Percentiles rank a stretch among this genome's conserved stretches.
Evolutionary conservation across 2,329 filamentous ascomycete genomes (phyloP).

Genomic region (Exophiala sp.): DNA sequence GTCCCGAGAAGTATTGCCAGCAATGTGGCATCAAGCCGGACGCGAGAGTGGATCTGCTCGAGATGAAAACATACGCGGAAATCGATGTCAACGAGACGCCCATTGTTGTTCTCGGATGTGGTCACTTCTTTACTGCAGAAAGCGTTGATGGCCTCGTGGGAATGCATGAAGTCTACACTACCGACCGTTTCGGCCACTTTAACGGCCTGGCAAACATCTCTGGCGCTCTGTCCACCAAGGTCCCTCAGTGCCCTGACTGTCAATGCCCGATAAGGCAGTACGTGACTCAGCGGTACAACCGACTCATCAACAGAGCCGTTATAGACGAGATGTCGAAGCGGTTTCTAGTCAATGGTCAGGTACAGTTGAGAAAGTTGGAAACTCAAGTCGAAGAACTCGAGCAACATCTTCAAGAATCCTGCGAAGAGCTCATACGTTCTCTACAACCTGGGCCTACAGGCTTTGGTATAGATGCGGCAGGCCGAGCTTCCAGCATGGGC

Average conservation of each 20-base stretch:
- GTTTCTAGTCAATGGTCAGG: slow-evolving; percentile 25
- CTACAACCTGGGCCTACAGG: no score
- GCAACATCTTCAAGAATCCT: no score
- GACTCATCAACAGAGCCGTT: slow-evolving; percentile 54
- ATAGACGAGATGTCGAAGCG: slow-evolving; percentile 48
- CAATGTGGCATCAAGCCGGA: slow-evolving; percentile 38
- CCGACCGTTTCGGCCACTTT: slow-evolving; percentile 30
- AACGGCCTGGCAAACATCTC: slow-evolving; percentile 31
- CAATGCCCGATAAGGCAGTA: slow-evolving; percentile 54
- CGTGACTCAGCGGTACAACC: slow-evolving; percentile 50
- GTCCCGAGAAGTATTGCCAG: slow-evolving; percentile 55
- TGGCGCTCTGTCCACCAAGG: slow-evolving; percentile 47
- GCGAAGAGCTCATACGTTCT: no score
- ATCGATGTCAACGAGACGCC: slow-evolving; percentile 55
- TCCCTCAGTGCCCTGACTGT: slow-evolving; percentile 55
- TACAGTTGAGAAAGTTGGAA: slow-evolving; percentile 27
- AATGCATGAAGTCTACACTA: slow-evolving; percentile 35
- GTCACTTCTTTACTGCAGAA: slow-evolving; percentile 56
- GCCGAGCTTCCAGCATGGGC: no score
- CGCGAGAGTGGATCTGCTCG: slow-evolving; percentile 53
- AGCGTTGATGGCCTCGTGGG: slow-evolving; percentile 58
- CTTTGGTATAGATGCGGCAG: no score
- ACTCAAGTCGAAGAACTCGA: slow-evolving; percentile 3
- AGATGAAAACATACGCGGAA: slow-evolving; percentile 50
- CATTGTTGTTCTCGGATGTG: slow-evolving; percentile 57